Percentiles rank a stretch among this genome's conserved stretches.
Evolutionary conservation across 306 rosid genomes (phyloP).

Genomic region (Fagus sylvatica): DNA sequence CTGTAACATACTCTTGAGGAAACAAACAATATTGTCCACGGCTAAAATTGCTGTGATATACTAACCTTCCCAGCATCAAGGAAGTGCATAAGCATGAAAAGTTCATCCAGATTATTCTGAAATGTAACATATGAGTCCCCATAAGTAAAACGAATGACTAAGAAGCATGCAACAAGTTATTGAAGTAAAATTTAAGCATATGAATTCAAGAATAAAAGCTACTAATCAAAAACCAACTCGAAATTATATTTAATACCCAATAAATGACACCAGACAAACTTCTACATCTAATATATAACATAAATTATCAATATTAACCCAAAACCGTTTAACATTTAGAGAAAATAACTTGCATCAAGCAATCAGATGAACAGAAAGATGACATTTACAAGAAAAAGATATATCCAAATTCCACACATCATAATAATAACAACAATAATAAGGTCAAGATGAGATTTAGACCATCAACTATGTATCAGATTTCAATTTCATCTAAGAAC

Average conservation of each 20-base stretch:
- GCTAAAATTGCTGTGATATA: constrained; percentile 24
- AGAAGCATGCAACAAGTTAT: constrained; percentile 15
- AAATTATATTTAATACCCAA: background rate
- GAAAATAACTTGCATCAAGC: background rate
- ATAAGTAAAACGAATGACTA: constrained; percentile 29
- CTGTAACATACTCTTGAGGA: constrained; percentile 10
- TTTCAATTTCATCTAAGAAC: too few relatives aligned
- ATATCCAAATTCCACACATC: background rate
- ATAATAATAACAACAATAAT: background rate
- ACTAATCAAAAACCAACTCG: constrained; percentile 6
- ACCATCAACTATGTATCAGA: too few relatives aligned
- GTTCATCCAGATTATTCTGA: constrained; percentile 98
- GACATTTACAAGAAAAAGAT: background rate
- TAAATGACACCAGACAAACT: background rate
- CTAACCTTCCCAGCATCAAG: constrained; percentile 99
- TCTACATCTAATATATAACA: background rate
- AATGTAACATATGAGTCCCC: constrained; percentile 32
- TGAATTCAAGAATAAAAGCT: background rate
- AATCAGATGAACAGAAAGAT: background rate
- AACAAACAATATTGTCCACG: constrained; percentile 16
- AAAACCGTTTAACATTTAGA: background rate
- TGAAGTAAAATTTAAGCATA: constrained; percentile 8
- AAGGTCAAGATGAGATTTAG: background rate
- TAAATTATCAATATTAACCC: background rate
- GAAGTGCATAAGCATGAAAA: constrained; percentile 99